Base-by-base conservation (phyloP, 495 filamentous ascomycete species). In the Cenococcum geophilum region DNA sequence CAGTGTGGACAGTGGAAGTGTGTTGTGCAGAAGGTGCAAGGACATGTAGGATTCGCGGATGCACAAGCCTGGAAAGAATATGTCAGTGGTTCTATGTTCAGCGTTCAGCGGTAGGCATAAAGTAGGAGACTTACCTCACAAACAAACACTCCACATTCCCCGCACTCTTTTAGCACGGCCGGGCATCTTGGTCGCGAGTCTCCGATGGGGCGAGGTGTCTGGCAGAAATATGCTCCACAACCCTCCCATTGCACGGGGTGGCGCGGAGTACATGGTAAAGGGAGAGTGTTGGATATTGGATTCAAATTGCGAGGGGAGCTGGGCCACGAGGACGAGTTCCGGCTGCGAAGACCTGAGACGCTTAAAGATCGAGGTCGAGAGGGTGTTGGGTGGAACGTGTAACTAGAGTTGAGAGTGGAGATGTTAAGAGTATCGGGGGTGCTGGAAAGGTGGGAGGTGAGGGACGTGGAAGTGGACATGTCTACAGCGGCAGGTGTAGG, bases 151-250 rank as follows among this genome's bases (percentile, higher is more conserved):
- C 73, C 73, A 63, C 82, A 84, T 37, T 71, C 74, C n/a, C 73
- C 75, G 70, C 82, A 84, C 71, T 82, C 77, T 27, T 75, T 76
- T 5, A 82, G 66, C 20, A 76, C 63, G 55, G 76, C 79, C 1
- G 73, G 71, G 63, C 81, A 83, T 34, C 76, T 70, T 42, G 76
- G 75, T 4, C 80, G 75, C 35, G 76, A 76, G 64, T 84, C 82
- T 5, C 79, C 78, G 14, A 79, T 62, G 1, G 76, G 72, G 21
- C 79, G 75, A 36, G 75, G 76, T 48, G 75, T 74, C 1, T 79
- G 81, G 57, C 82, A 84, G 61, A 81, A 80, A 66, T 81, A 83
- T 3, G 79, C 77, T 50, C 80, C 80, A 60, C 82, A 84, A 32
- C 82, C 82, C 69, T 79, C 76, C 82, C 82, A 82, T 60, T 75